phyloP scores from a whole-genome alignment of 768 basidiomycete genomes.

The Zangia roseola region DNA sequence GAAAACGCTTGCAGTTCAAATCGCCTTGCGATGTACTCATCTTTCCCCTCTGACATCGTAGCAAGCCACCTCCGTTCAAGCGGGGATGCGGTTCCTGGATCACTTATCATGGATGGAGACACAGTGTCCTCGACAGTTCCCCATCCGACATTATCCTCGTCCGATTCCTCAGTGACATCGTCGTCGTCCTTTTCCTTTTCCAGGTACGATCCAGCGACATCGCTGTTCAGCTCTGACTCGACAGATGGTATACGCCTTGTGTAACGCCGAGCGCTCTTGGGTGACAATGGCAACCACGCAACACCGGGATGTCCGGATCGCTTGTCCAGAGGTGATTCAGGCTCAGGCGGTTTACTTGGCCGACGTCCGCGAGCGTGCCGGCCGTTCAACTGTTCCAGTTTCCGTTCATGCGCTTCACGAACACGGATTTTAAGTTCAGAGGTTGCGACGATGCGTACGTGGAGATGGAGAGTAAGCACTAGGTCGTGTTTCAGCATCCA shows the following conservation, averaged over 20 bases:
- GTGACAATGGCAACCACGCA: constrained; percentile 55
- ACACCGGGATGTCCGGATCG: constrained; percentile 21
- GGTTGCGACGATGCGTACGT: constrained; percentile 81
- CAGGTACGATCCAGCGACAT: constrained; percentile 29
- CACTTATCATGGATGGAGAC: constrained; percentile 68
- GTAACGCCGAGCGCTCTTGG: constrained; percentile 49
- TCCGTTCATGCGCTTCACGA: constrained; percentile 42
- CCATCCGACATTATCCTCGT: constrained; percentile 48
- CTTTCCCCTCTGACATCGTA: constrained; percentile 88
- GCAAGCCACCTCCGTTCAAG: constrained; percentile 80
- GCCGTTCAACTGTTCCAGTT: constrained; percentile 28
- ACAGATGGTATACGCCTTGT: constrained; percentile 45
- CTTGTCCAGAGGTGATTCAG: constrained; percentile 19
- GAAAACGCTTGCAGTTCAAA: constrained; percentile 69
- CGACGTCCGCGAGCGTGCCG: constrained; percentile 22
- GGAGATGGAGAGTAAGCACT: constrained; percentile 80
- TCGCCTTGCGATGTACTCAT: constrained; percentile 60
- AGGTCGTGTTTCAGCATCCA: constrained; percentile 92
- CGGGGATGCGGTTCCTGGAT: constrained; percentile 79
- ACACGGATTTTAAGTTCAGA: constrained; percentile 71
- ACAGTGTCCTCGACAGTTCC: constrained; percentile 49
- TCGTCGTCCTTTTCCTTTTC: constrained; percentile 34
- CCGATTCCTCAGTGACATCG: constrained; percentile 40
- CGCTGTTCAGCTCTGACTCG: constrained; percentile 46
- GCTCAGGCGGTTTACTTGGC: constrained; percentile 16